These are phyloP conservation scores for Hepatocystis sp. DNA, from an alignment of 169 alveolate species.

Conservation along the genomic window DNA sequence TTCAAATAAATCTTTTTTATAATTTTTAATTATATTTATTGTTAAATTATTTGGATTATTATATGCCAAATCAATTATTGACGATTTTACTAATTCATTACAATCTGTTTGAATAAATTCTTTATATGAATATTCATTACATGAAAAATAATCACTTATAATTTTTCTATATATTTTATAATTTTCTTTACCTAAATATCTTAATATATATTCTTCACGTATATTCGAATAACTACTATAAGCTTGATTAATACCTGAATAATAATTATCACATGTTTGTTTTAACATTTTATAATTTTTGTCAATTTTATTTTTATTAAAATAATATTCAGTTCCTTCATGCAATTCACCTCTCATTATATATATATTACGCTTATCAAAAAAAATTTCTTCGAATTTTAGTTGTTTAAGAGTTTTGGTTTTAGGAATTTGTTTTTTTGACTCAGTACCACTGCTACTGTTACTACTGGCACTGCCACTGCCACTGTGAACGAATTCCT, in stretches of 20 bases:
- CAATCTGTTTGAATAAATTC: slow-evolving; percentile 62
- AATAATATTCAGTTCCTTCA: slow-evolving; percentile 65
- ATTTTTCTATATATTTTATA: slow-evolving; percentile 62
- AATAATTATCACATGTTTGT: slow-evolving; percentile 62
- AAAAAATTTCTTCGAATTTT: slow-evolving; percentile 55
- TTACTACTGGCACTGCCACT: neutral
- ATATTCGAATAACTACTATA: slow-evolving; percentile 46
- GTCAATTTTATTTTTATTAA: slow-evolving; percentile 67
- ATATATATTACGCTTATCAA: slow-evolving; percentile 42
- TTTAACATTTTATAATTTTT: slow-evolving; percentile 38
- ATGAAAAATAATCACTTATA: slow-evolving; percentile 55
- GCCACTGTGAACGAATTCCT: neutral
- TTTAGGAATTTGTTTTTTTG: neutral
- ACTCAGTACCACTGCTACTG: neutral
- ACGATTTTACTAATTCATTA: slow-evolving; percentile 14
- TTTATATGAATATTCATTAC: slow-evolving; percentile 63
- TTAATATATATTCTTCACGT: slow-evolving; percentile 59
- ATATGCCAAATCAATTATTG: slow-evolving; percentile 45
- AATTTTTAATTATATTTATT: slow-evolving; percentile 29
- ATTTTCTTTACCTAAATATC: slow-evolving; percentile 56
- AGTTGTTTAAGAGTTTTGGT: slow-evolving; percentile 11
- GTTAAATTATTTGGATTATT: slow-evolving; percentile 52
- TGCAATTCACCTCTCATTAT: slow-evolving; percentile 70
- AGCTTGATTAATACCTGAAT: slow-evolving; percentile 62
- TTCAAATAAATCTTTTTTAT: slow-evolving; percentile 28